phyloP scores from a whole-genome alignment of 108 stramenopile species.

The Cyclotella sp. region DNA sequence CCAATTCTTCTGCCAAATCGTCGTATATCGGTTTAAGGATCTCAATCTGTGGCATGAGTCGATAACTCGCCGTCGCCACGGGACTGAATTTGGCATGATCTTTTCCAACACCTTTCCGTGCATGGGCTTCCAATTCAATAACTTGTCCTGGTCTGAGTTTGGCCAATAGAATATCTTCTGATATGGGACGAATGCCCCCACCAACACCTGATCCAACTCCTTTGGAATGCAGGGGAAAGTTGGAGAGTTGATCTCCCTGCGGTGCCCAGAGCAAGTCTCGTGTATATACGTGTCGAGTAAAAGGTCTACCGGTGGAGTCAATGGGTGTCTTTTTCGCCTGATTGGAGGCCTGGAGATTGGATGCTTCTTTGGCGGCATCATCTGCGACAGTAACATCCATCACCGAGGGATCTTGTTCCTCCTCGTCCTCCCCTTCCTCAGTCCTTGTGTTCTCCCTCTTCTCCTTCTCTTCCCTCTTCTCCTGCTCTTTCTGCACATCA shows the following conservation, averaged over 20 bases:
- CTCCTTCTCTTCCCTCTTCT: constrained; percentile 20
- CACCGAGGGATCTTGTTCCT: constrained; percentile 56
- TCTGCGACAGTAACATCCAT: constrained; percentile 54
- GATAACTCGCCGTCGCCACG: constrained; percentile 96
- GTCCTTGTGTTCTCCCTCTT: background rate
- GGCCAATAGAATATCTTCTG: constrained; percentile 94
- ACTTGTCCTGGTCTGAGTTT: constrained; percentile 95
- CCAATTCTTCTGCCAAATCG: constrained; percentile 87
- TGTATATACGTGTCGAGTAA: constrained; percentile 87
- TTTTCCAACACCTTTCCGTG: constrained; percentile 87
- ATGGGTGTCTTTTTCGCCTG: constrained; percentile 55
- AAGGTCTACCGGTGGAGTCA: constrained; percentile 77
- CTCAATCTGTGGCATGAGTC: constrained; percentile 82
- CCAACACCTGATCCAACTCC: constrained; percentile 37
- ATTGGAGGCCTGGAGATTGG: constrained; percentile 13
- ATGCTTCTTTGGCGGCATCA: constrained; percentile 49
- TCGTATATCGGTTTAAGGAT: constrained; percentile 74
- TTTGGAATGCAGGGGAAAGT: constrained; percentile 48
- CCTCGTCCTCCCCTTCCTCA: constrained; percentile 25
- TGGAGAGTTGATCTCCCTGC: constrained; percentile 90
- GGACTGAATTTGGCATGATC: constrained; percentile 99
- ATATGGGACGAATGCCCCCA: constrained; percentile 69
- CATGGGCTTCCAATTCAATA: constrained; percentile 93
- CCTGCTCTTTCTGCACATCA: constrained; percentile 24
- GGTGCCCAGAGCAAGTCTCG: constrained; percentile 87